Evolutionary conservation across 2,329 filamentous ascomycete genomes (phyloP), one percentile per base, ranked within the genome.

Genomic region (Diaporthe longicolla): DNA sequence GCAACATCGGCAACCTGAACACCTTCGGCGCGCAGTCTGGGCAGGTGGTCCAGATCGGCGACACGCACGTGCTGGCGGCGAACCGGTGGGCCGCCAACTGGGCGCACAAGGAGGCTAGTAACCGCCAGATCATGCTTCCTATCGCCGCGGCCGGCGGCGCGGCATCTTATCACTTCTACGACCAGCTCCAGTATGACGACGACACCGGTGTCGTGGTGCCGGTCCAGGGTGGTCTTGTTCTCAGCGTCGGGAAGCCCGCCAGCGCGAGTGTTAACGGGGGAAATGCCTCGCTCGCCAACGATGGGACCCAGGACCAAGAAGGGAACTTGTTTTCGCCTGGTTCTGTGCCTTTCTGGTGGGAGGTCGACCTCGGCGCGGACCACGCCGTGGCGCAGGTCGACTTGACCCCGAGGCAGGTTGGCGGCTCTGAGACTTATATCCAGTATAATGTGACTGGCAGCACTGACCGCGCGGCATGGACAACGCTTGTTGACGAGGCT

Each of bases 21-120:
- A 61, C 58, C n/a, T 61, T 61, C 37, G 58, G 58, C 37, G 58
- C 58, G 58, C 58, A 61, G 58, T 61, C 58, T n/a, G 58, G 58
- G 11, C 35, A 43, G 37, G 58, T 61, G 58, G 10, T 13, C n/a
- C 40, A 43, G 58, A 43, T 61, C 58, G 58, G 58, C 58, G 37
- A 43, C 58, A 43, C 17, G n/a, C 43, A 29, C 37, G 6, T 61
- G n/a, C n/a, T 43, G 58, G 58, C 35, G 37, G 58, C 58, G 37
- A 61, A 61, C 58, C 58, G 58, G n/a, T 61, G 58, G 58, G 58
- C 58, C 10, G 58, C 58, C 37, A 61, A 61, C 58, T 61, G 58
- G 58, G 58, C 58, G 43, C 37, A 61, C 37, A 43, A 26, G 37
- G 58, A 61, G 58, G n/a, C 58, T 13, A 43, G 37, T 37, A 17